These are phyloP conservation scores for Penicillium pancosmium DNA, from an alignment of 495 filamentous ascomycete species.

Conservation along the genomic window DNA sequence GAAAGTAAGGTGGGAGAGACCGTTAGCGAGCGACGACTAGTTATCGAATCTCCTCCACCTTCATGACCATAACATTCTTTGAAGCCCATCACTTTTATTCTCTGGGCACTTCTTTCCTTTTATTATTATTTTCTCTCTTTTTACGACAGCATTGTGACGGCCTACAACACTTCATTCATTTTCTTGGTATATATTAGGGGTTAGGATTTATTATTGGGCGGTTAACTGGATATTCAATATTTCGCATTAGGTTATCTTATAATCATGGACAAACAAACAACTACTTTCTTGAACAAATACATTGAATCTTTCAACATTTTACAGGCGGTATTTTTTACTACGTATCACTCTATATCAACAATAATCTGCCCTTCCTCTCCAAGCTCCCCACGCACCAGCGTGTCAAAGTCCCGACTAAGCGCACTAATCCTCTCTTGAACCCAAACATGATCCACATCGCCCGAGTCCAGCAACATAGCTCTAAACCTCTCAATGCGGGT, in stretches of 20 bases:
- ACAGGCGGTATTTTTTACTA: no score
- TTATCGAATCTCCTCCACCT: slow-evolving; percentile 17
- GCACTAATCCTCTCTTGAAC: slow-evolving; percentile 20
- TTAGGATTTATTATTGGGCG: slow-evolving; percentile 5
- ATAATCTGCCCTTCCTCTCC: slow-evolving; percentile 33
- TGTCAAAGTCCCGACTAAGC: slow-evolving; percentile 30
- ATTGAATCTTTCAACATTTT: no score
- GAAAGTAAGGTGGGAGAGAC: slow-evolving; percentile 27
- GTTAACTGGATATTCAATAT: slow-evolving; percentile 10
- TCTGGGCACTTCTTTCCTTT: neutral
- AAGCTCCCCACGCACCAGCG: slow-evolving; percentile 11
- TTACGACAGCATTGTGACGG: slow-evolving; percentile 20
- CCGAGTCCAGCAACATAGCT: slow-evolving; percentile 23
- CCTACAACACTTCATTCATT: slow-evolving; percentile 2
- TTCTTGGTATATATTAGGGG: slow-evolving; percentile 1
- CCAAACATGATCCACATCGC: slow-evolving; percentile 34
- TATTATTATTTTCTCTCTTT: neutral
- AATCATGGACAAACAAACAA: slow-evolving; percentile 1
- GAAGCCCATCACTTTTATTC: slow-evolving; percentile 3
- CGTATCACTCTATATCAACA: slow-evolving; percentile 18
- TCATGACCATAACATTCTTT: slow-evolving; percentile 20
- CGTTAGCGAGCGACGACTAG: slow-evolving; percentile 27
- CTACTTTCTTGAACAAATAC: neutral
- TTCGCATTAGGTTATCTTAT: neutral
- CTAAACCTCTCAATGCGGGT: slow-evolving; percentile 30